Percentiles rank a stretch among this genome's conserved stretches.
These are phyloP conservation scores for Fusarium palustre DNA, from an alignment of 2,329 filamentous ascomycete genomes.

Conservation along the genomic window DNA sequence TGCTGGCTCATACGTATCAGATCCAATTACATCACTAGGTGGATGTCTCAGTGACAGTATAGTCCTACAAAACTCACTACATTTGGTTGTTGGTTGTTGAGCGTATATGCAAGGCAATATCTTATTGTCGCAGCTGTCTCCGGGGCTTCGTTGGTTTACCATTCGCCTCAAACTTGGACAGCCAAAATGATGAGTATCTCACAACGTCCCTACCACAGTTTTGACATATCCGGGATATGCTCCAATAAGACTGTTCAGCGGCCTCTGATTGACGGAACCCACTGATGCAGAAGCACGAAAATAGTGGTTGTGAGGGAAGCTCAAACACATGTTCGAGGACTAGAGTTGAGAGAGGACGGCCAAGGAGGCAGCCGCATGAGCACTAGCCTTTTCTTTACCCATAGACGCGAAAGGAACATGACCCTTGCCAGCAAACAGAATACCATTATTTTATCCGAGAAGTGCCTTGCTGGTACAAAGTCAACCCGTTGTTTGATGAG, in stretches of 20 bases:
- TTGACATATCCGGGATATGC: not conserved
- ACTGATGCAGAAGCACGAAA: not conserved
- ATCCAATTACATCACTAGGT: not conserved
- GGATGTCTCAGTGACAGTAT: not conserved
- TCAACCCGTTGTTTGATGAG: slow-evolving; percentile 35
- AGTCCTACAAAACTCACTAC: not conserved
- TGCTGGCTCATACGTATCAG: not conserved
- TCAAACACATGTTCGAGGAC: not conserved
- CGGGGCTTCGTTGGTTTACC: not conserved
- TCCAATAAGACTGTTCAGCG: not conserved
- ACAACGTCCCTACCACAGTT: not conserved
- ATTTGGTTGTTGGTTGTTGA: not conserved
- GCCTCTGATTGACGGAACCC: not conserved
- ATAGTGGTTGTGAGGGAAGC: not conserved
- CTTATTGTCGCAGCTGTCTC: not conserved
- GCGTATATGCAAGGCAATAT: not conserved
- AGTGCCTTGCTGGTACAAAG: slow-evolving; percentile 24
- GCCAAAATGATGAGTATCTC: not conserved
- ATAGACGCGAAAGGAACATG: not conserved
- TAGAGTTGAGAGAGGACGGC: not conserved
- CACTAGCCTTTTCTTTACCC: not conserved
- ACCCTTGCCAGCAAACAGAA: not conserved
- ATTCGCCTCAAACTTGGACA: not conserved
- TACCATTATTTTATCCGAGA: slow-evolving; percentile 14
- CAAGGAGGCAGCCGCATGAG: not conserved